A percentile compares a stretch with the other conserved stretches of the same genome.
Conservation (phyloP, 441 rosid species). For the Eruca vesicaria region DNA sequence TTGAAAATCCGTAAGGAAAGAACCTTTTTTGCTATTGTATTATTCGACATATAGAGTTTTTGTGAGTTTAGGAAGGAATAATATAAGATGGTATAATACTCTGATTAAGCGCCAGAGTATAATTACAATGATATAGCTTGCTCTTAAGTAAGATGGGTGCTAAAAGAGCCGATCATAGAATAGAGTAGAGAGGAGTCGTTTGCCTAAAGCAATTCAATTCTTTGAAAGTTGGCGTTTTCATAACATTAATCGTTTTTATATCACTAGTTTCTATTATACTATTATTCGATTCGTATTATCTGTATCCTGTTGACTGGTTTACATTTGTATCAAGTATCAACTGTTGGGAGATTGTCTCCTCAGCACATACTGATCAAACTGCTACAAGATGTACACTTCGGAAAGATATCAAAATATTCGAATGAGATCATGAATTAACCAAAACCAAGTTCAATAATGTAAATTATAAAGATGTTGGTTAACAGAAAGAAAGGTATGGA, state of each 20-base stretch:
- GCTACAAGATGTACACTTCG: not conserved
- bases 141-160: not conserved
- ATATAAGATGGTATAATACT: not conserved
- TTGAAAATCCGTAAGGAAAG: not conserved
- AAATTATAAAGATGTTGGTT: not conserved
- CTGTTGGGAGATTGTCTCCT: not conserved
- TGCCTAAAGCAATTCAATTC: not conserved
- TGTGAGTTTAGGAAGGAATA: not conserved
- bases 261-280: not conserved
- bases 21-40: not conserved
- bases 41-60: not conserved
- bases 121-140: not conserved
- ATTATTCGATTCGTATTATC: not conserved
- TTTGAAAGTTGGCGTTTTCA: not conserved
- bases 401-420: not conserved
- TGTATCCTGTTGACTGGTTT: not conserved
- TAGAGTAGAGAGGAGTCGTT: not conserved
- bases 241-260: not conserved
- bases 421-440: not conserved
- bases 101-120: not conserved
- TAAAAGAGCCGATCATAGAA: not conserved
- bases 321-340: not conserved
- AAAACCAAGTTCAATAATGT: not conserved
- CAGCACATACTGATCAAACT: not conserved
- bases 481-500: no score